A percentile compares a stretch with the other conserved stretches of the same genome.
Conservation (phyloP, 345 rosid species). For the Salix viminalis region DNA sequence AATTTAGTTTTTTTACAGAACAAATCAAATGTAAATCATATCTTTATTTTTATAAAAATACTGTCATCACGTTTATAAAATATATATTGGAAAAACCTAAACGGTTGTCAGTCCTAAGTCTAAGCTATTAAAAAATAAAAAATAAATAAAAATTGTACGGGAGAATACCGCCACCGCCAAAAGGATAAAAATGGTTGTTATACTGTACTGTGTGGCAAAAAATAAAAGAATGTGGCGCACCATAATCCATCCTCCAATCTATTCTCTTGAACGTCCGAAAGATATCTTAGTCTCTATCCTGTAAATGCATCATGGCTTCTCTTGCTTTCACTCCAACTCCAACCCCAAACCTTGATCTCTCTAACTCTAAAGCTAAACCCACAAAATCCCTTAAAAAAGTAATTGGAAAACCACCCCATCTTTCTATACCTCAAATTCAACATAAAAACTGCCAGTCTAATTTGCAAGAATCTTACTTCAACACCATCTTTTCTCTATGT, state of each 20-base stretch:
- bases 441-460: background rate
- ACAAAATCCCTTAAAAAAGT: background rate
- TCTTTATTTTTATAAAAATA: no score
- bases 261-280: no score
- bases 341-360: background rate
- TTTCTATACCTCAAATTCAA: background rate
- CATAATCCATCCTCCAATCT: background rate
- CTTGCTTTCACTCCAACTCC: slow-evolving; percentile 12
- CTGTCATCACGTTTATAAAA: no score
- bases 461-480: slow-evolving; percentile 38
- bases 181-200: background rate
- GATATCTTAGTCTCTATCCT: background rate
- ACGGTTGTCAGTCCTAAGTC: no score
- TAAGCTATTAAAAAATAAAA: no score
- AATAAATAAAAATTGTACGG: no score
- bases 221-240: no score
- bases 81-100: no score
- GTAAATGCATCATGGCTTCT: slow-evolving; percentile 33
- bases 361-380: background rate
- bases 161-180: background rate
- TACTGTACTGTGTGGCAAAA: background rate
- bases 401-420: background rate
- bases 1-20: no score
- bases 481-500: slow-evolving; percentile 45
- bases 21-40: no score